Evolutionary conservation across 495 filamentous ascomycete species (phyloP).

Genomic region (Talaromyces adpressus): DNA sequence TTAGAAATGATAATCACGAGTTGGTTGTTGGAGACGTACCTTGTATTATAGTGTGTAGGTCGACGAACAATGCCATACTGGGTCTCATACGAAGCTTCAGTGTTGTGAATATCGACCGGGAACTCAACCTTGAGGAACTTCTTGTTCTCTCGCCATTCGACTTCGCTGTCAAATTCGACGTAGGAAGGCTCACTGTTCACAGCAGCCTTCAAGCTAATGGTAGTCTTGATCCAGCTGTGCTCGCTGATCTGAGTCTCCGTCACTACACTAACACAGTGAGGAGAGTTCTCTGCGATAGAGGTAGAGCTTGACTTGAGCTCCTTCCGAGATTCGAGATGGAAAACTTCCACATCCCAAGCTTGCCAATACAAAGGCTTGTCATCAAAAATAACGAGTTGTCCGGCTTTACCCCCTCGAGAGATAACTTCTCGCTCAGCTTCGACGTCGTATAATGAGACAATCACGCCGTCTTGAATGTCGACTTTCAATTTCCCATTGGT

Average conservation of each 20-base stretch:
- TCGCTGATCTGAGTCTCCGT: constrained; percentile 84
- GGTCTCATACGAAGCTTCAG: constrained; percentile 92
- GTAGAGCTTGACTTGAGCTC: constrained; percentile 60
- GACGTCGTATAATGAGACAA: constrained; percentile 77
- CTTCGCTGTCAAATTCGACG: constrained; percentile 72
- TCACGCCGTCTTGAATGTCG: constrained; percentile 62
- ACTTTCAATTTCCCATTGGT: constrained; percentile 68
- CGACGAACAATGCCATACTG: constrained; percentile 83
- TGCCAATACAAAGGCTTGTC: constrained; percentile 99
- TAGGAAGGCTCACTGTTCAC: constrained; percentile 56
- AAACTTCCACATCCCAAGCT: constrained; percentile 98
- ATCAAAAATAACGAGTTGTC: constrained; percentile 91
- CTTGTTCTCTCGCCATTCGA: constrained; percentile 92
- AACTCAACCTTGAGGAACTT: constrained; percentile 99
- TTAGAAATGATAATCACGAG: neutral
- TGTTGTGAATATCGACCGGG: constrained; percentile 85
- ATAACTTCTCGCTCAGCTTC: constrained; percentile 67
- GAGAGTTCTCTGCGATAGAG: constrained; percentile 62
- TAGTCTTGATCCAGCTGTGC: constrained; percentile 78
- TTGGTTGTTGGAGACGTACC: constrained; percentile 29
- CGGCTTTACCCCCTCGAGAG: constrained; percentile 70
- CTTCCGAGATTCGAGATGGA: constrained; percentile 79
- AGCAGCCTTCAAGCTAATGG: constrained; percentile 68
- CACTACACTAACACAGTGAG: constrained; percentile 68
- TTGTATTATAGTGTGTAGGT: constrained; percentile 93